A percentile compares a stretch with the other conserved stretches of the same genome.
These are phyloP conservation scores for Isatis tinctoria DNA, from an alignment of 345 rosid genomes.

Conservation along the genomic window DNA sequence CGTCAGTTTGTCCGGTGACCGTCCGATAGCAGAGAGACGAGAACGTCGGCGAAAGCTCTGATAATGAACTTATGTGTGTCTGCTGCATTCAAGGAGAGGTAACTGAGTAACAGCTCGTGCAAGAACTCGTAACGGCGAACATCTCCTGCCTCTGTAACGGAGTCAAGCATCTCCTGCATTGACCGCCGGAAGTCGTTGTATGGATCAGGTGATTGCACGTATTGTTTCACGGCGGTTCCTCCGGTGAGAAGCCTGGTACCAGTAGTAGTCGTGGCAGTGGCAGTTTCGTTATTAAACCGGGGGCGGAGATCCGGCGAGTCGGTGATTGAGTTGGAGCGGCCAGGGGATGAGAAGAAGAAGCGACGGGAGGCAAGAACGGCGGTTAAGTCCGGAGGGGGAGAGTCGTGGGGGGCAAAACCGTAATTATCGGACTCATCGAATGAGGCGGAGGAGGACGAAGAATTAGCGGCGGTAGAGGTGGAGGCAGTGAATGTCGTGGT, in stretches of 20 bases:
- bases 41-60: slow-evolving; percentile 65
- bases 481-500: slow-evolving; percentile 18
- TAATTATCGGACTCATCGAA: not conserved
- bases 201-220: slow-evolving; percentile 66
- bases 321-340: slow-evolving; percentile 82
- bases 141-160: slow-evolving; percentile 43
- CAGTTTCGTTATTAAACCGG: not conserved
- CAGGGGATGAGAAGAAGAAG: slow-evolving; percentile 91
- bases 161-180: slow-evolving; percentile 91
- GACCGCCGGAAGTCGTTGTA: slow-evolving; percentile 68
- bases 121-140: slow-evolving; percentile 58
- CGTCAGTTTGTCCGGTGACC: slow-evolving; percentile 25
- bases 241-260: slow-evolving; percentile 32
- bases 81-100: slow-evolving; percentile 57
- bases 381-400: slow-evolving; percentile 60
- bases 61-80: slow-evolving; percentile 69
- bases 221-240: slow-evolving; percentile 60
- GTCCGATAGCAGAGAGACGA: slow-evolving; percentile 42
- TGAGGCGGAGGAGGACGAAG: slow-evolving; percentile 19
- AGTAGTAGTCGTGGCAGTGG: not conserved
- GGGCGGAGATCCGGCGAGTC: slow-evolving; percentile 41
- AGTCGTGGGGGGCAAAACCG: slow-evolving; percentile 18
- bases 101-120: slow-evolving; percentile 76
- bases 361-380: slow-evolving; percentile 69
- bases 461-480: slow-evolving; percentile 13